Evolutionary conservation across 2,329 filamentous ascomycete genomes (phyloP).

Genomic region (Aspergillus sp.): DNA sequence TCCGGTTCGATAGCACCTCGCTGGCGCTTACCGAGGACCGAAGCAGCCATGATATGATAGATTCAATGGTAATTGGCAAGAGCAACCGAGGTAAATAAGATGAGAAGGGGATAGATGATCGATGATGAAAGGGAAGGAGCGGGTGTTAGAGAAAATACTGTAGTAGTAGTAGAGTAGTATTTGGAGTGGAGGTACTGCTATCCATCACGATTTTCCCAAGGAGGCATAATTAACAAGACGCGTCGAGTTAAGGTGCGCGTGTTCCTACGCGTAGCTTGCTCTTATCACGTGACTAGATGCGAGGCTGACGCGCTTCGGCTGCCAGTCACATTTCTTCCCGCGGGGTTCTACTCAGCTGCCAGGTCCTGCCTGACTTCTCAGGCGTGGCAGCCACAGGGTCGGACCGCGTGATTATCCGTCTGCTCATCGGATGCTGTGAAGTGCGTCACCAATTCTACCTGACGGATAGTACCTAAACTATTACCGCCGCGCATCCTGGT

Average conservation of each 20-base stretch:
- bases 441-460: constrained; percentile 7
- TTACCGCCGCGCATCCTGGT: not conserved
- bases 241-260: constrained; percentile 15
- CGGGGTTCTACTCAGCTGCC: not conserved
- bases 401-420: not conserved
- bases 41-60: constrained; percentile 38
- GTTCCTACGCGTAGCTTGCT: constrained; percentile 11
- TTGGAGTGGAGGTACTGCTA: not conserved
- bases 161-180: not conserved
- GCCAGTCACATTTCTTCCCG: not conserved
- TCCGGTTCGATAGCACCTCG: constrained; percentile 39
- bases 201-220: constrained; percentile 13
- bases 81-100: not conserved
- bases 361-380: not conserved
- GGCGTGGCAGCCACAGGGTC: not conserved
- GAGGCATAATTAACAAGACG: constrained; percentile 21
- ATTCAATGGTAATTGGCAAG: no score
- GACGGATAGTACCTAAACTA: not conserved
- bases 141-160: not conserved
- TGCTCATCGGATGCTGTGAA: not conserved
- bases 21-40: constrained; percentile 48
- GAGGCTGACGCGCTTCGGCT: not conserved
- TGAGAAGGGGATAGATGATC: constrained; percentile 7
- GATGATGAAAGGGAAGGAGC: not conserved
- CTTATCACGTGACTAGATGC: not conserved